Percentiles rank a stretch among this genome's conserved stretches.
These are phyloP conservation scores for Cephaloascus albidus DNA, from an alignment of 805 yeast species.

Conservation along the genomic window DNA sequence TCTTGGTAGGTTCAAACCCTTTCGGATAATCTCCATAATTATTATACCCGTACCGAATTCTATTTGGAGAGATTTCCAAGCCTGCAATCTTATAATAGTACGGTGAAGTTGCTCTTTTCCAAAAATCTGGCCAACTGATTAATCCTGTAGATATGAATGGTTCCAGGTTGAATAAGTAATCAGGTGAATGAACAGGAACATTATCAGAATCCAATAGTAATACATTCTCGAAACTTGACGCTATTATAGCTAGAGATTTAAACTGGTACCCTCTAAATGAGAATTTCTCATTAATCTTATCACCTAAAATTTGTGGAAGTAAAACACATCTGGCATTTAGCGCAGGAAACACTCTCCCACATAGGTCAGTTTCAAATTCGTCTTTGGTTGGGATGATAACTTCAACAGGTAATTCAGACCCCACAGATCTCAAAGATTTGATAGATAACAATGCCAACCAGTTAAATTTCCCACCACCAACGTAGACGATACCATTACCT, in stretches of 20 bases:
- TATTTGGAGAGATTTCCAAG: constrained; percentile 3
- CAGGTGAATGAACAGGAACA: constrained; percentile 33
- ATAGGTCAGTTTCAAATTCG: constrained; percentile 28
- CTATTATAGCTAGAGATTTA: constrained; percentile 28
- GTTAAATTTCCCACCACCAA: constrained; percentile 34
- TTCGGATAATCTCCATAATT: constrained; percentile 18
- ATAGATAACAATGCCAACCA: constrained; percentile 30
- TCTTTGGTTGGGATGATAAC: constrained; percentile 28
- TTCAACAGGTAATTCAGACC: constrained; percentile 27
- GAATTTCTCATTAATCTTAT: constrained; percentile 14
- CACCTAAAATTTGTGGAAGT: constrained; percentile 19
- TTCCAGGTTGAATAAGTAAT: constrained; percentile 29
- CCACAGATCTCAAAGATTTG: constrained; percentile 22
- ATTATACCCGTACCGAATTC: constrained; percentile 26
- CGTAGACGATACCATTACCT: constrained; percentile 31
- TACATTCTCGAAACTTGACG: constrained; percentile 30
- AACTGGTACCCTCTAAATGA: constrained; percentile 32
- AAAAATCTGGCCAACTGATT: constrained; percentile 37
- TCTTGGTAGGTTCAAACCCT: too few species aligned
- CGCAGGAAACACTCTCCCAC: constrained; percentile 26
- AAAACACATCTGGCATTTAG: constrained; percentile 28
- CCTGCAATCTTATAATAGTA: constrained; percentile 28
- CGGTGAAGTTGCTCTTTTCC: constrained; percentile 35
- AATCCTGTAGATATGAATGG: constrained; percentile 27
- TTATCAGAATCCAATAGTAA: constrained; percentile 32